Conservation (phyloP, 1,284 basidiomycete species). For the Termitomyces sp. region DNA sequence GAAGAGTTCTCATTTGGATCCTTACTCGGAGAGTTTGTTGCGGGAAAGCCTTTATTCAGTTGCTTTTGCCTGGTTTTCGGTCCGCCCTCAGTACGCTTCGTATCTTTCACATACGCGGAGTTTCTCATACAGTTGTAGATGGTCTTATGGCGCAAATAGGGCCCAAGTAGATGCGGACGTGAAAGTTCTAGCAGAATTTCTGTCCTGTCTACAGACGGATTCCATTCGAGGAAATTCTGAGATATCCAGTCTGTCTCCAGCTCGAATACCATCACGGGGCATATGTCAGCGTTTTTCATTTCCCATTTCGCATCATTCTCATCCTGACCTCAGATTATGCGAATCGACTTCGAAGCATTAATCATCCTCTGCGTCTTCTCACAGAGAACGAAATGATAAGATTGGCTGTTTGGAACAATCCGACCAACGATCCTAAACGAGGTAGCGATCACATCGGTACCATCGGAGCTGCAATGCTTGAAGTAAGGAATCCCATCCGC, state of each 20-base stretch:
- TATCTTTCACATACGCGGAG: not conserved
- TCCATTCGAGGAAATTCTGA: constrained; percentile 57
- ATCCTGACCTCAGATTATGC: constrained; percentile 45
- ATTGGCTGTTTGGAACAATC: constrained; percentile 89
- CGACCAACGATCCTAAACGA: constrained; percentile 69
- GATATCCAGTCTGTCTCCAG: constrained; percentile 66
- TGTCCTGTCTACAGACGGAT: constrained; percentile 74
- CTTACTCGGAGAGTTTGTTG: constrained; percentile 74
- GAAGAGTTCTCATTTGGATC: constrained; percentile 84
- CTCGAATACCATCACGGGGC: constrained; percentile 40
- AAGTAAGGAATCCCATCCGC: constrained; percentile 36
- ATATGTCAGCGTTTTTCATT: constrained; percentile 34
- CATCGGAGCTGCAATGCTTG: constrained; percentile 56
- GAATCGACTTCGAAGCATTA: constrained; percentile 55
- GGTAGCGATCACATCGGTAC: constrained; percentile 54
- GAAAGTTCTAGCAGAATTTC: constrained; percentile 81
- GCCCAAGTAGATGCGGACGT: constrained; percentile 88
- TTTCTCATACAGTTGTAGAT: constrained; percentile 42
- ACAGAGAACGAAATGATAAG: constrained; percentile 89
- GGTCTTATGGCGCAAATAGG: constrained; percentile 92
- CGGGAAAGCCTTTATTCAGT: constrained; percentile 76
- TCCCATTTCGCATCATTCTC: constrained; percentile 1
- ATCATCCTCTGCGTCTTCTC: constrained; percentile 73
- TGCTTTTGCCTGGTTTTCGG: constrained; percentile 92
- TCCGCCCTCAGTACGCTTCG: constrained; percentile 72